A percentile compares a stretch with the other conserved stretches of the same genome.
Evolutionary conservation across 352 stramenopile genomes (phyloP).

Genomic region (Phytophthora agathidicida): DNA sequence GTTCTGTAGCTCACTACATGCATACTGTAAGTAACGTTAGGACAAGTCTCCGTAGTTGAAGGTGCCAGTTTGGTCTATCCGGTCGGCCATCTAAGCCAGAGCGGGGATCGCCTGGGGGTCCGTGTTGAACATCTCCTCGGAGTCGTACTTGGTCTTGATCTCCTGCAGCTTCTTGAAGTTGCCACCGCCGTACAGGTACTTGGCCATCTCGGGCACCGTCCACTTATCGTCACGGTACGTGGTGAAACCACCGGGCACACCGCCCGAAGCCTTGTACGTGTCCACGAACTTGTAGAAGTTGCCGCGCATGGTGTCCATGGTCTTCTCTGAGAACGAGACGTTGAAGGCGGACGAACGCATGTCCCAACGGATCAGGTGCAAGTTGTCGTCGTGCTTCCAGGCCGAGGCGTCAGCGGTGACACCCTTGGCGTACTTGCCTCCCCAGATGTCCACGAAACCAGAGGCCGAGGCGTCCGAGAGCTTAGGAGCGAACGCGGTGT

Average conservation of each 20-base stretch:
- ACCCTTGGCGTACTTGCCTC: slow-evolving; percentile 17
- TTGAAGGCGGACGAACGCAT: slow-evolving; percentile 27
- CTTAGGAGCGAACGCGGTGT: slow-evolving; percentile 21
- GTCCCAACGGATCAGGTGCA: slow-evolving; percentile 33
- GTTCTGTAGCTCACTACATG: not conserved
- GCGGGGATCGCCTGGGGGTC: slow-evolving; percentile 31
- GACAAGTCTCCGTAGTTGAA: not conserved
- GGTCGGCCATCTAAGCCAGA: slow-evolving; percentile 13
- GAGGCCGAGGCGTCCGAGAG: slow-evolving; percentile 20
- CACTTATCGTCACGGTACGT: slow-evolving; percentile 35
- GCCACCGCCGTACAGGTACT: slow-evolving; percentile 27
- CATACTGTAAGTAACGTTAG: not conserved
- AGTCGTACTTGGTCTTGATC: slow-evolving; percentile 34
- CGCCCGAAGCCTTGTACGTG: slow-evolving; percentile 26
- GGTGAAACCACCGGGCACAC: slow-evolving; percentile 28
- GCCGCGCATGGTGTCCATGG: slow-evolving; percentile 20
- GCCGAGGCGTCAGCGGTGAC: slow-evolving; percentile 21
- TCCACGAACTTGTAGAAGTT: slow-evolving; percentile 32
- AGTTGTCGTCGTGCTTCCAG: slow-evolving; percentile 33
- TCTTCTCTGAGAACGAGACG: slow-evolving; percentile 24
- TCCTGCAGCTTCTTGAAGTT: slow-evolving; percentile 32
- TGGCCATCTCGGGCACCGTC: slow-evolving; percentile 27
- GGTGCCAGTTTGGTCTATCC: too few relatives aligned
- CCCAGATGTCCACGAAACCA: slow-evolving; percentile 32
- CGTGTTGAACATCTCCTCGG: slow-evolving; percentile 32